Evolutionary conservation across 441 rosid genomes (phyloP).

Genomic region (Gossypium lobatum): DNA sequence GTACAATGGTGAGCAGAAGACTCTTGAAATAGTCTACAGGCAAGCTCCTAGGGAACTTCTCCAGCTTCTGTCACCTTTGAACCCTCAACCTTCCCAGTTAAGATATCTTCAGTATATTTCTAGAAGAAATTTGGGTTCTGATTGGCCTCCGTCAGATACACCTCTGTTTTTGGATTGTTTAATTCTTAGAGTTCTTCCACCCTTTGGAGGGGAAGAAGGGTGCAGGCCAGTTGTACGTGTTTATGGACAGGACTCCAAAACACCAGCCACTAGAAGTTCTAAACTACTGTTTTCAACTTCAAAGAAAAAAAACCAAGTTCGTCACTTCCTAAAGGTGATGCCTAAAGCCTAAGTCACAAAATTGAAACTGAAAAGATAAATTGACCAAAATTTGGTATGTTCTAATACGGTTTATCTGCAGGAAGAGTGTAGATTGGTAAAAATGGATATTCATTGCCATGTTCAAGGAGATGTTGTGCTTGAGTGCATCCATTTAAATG

Average conservation of each 20-base stretch:
- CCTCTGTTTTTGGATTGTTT: constrained; percentile 78
- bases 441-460: constrained; percentile 70
- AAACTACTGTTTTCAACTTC: constrained; percentile 70
- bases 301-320: constrained; percentile 53
- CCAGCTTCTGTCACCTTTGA: constrained; percentile 64
- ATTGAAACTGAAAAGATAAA: constrained; percentile 21
- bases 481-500: constrained; percentile 81
- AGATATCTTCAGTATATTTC: constrained; percentile 96
- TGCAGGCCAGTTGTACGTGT: constrained; percentile 78
- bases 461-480: constrained; percentile 92
- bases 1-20: constrained; percentile 87
- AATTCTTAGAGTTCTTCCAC: constrained; percentile 71
- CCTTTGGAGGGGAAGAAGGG: constrained; percentile 62
- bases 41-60: constrained; percentile 92
- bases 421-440: constrained; percentile 71
- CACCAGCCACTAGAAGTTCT: constrained; percentile 68
- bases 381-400: constrained; percentile 15
- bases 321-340: constrained; percentile 56
- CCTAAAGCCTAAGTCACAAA: background rate
- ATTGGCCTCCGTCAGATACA: constrained; percentile 89
- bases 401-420: constrained; percentile 34
- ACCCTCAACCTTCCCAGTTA: constrained; percentile 88
- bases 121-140: constrained; percentile 74
- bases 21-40: constrained; percentile 91
- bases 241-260: constrained; percentile 76